These are phyloP conservation scores for Pythium monospermum DNA, from an alignment of 352 stramenopile genomes.

Conservation along the genomic window DNA sequence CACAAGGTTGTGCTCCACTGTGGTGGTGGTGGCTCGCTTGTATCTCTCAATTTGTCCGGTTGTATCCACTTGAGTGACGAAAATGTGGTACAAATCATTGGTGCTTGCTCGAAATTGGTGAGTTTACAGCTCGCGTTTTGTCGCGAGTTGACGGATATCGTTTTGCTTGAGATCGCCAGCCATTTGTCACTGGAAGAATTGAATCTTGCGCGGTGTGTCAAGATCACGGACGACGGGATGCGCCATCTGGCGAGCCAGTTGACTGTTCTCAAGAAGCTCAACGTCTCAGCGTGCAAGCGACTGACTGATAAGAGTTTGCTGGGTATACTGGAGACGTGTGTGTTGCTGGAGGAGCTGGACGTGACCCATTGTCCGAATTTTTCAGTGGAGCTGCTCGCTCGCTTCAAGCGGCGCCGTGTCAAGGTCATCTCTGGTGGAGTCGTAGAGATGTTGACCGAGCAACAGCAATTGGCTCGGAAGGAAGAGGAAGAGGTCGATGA, in stretches of 20 bases:
- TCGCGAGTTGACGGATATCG: constrained; percentile 73
- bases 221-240: constrained; percentile 84
- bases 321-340: constrained; percentile 47
- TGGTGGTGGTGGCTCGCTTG: constrained; percentile 28
- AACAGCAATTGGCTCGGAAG: too few relatives aligned
- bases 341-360: constrained; percentile 64
- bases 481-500: constrained; percentile 4
- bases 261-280: constrained; percentile 56
- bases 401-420: constrained; percentile 55
- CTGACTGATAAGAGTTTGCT: constrained; percentile 60
- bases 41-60: constrained; percentile 79
- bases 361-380: constrained; percentile 78
- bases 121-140: constrained; percentile 76
- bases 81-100: constrained; percentile 66
- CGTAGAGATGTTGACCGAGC: constrained; percentile 21
- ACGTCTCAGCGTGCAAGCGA: constrained; percentile 76
- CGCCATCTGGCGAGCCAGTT: constrained; percentile 72
- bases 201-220: constrained; percentile 59
- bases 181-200: constrained; percentile 78
- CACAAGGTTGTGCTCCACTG: constrained; percentile 51
- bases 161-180: constrained; percentile 61
- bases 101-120: constrained; percentile 61
- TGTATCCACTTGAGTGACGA: constrained; percentile 69
- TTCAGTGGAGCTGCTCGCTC: constrained; percentile 38
- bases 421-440: constrained; percentile 42